phyloP scores from a whole-genome alignment of 2,329 filamentous ascomycete genomes.

The Botrytis cinerea region DNA sequence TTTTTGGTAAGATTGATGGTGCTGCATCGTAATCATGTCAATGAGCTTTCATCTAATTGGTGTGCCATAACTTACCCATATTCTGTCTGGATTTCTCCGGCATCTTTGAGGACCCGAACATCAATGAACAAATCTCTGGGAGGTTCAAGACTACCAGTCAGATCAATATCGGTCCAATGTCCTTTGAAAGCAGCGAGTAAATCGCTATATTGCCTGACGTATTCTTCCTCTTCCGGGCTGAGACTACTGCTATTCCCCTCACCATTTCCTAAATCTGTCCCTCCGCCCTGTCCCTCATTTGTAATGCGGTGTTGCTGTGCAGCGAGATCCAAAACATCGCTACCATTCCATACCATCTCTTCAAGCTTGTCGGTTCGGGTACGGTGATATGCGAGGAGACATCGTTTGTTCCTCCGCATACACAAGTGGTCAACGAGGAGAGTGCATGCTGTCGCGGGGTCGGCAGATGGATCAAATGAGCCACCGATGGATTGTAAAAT shows the following conservation, averaged over 20 bases:
- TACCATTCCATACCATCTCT: constrained; percentile 88
- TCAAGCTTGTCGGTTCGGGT: constrained; percentile 90
- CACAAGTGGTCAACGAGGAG: constrained; percentile 91
- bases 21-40: constrained; percentile 49
- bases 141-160: constrained; percentile 90
- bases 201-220: constrained; percentile 88
- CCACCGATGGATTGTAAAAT: constrained; percentile 59
- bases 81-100: constrained; percentile 97
- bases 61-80: constrained; percentile 71
- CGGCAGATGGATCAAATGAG: constrained; percentile 81
- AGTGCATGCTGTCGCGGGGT: constrained; percentile 83
- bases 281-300: constrained; percentile 41
- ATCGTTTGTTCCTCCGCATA: constrained; percentile 95
- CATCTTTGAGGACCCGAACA: constrained; percentile 92
- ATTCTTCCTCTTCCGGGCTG: constrained; percentile 95
- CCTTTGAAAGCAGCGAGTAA: constrained; percentile 95
- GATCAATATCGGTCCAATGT: constrained; percentile 96
- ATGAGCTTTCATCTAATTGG: constrained; percentile 20
- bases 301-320: constrained; percentile 53
- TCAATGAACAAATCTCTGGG: constrained; percentile 97
- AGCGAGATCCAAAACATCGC: constrained; percentile 74
- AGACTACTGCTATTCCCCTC: constrained; percentile 70
- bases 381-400: constrained; percentile 89
- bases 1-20: constrained; percentile 97
- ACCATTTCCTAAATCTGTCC: constrained; percentile 44